Conservation (phyloP, 139 green algal genomes). For the Chlamydomonas incerta region DNA sequence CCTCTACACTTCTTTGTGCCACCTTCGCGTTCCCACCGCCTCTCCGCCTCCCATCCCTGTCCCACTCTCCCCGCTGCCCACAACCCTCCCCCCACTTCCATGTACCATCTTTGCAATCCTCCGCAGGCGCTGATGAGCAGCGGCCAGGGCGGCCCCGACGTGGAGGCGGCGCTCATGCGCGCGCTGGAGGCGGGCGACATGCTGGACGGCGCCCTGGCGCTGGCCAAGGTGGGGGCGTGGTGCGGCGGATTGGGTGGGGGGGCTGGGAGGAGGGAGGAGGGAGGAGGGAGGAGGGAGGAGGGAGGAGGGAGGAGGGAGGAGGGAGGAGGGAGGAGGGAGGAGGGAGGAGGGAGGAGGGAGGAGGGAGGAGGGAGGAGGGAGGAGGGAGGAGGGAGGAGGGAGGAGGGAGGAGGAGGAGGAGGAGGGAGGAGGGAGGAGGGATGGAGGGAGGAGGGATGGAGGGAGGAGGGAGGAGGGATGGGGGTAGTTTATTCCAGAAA, state of each 20-base stretch:
- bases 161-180: slow-evolving; percentile 54
- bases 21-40: too few species aligned
- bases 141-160: slow-evolving; percentile 41
- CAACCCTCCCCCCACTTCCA: too few species aligned
- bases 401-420: too few species aligned
- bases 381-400: neutral
- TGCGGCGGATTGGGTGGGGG: neutral
- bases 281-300: neutral
- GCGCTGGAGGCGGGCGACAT: slow-evolving; percentile 59
- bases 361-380: neutral
- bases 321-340: neutral
- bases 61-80: too few species aligned
- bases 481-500: too few species aligned
- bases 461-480: neutral
- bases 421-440: too few species aligned
- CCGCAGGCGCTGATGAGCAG: too few species aligned
- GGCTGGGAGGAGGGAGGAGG: neutral
- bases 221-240: slow-evolving; percentile 45
- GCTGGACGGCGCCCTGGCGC: slow-evolving; percentile 50
- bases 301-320: neutral
- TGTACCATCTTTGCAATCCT: too few species aligned
- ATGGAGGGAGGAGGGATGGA: too few species aligned
- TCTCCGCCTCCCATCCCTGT: too few species aligned
- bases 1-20: too few species aligned
- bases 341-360: neutral